Percentiles rank a stretch among this genome's conserved stretches.
Conservation (phyloP, 2,329 filamentous ascomycete genomes). For the Triangularia setosa region DNA sequence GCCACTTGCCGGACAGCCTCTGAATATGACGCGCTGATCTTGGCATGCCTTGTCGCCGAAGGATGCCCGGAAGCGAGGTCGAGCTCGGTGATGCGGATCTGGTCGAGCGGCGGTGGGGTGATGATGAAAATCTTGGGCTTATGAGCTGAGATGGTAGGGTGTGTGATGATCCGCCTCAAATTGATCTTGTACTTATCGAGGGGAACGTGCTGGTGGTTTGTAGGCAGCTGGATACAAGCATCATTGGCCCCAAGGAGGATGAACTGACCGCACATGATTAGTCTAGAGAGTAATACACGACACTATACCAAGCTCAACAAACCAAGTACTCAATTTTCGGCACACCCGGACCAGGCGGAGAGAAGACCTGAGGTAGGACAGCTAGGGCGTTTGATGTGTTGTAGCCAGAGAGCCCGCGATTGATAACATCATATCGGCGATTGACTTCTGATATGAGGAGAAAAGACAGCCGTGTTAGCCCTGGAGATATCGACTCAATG, state of each 20-base stretch:
- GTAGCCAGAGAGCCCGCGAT: conserved; percentile 84
- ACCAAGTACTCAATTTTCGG: conserved; percentile 66
- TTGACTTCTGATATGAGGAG: conserved; percentile 56
- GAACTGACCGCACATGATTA: conserved; percentile 45
- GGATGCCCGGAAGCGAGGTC: conserved; percentile 46
- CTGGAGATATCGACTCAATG: not conserved
- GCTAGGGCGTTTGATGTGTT: conserved; percentile 71
- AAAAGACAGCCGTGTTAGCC: not conserved
- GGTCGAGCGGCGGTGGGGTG: conserved; percentile 78
- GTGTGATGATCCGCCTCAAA: conserved; percentile 65
- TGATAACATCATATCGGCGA: conserved; percentile 78
- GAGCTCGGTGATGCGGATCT: conserved; percentile 57
- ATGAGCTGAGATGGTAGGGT: conserved; percentile 67
- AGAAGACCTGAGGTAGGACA: conserved; percentile 67
- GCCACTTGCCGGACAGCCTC: conserved; percentile 62
- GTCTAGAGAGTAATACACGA: not conserved
- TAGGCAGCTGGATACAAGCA: conserved; percentile 61
- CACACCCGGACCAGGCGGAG: conserved; percentile 53
- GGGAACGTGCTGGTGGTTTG: conserved; percentile 70
- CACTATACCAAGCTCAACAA: conserved; percentile 25
- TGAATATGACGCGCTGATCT: conserved; percentile 54
- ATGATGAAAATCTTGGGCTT: conserved; percentile 71
- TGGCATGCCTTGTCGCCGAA: conserved; percentile 42
- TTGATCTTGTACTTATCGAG: conserved; percentile 73
- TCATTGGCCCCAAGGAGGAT: conserved; percentile 91